These are phyloP conservation scores for Lactifluus piperatus DNA, from an alignment of 768 basidiomycete genomes.

Conservation along the genomic window DNA sequence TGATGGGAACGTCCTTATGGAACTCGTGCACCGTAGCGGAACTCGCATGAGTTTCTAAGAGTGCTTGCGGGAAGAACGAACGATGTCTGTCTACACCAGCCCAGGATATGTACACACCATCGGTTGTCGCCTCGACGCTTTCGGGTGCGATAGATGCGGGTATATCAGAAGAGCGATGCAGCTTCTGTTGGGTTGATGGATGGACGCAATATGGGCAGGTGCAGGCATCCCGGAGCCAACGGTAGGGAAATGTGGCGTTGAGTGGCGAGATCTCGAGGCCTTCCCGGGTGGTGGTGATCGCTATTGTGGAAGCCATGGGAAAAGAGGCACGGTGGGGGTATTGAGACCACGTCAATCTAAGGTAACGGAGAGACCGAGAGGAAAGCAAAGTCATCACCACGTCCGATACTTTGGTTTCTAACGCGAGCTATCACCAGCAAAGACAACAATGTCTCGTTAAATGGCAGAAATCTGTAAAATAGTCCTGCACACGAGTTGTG, in stretches of 20 bases:
- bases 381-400: not conserved
- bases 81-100: constrained; percentile 40
- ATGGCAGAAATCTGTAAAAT: too few species aligned
- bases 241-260: constrained; percentile 45
- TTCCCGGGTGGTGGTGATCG: not conserved
- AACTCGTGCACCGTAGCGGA: constrained; percentile 30
- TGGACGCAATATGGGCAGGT: constrained; percentile 66
- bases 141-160: constrained; percentile 40
- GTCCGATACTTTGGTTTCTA: not conserved
- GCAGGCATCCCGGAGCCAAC: constrained; percentile 85
- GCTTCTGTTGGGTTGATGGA: constrained; percentile 68
- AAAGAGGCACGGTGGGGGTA: not conserved
- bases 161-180: constrained; percentile 62
- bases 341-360: not conserved
- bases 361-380: not conserved
- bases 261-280: constrained; percentile 25
- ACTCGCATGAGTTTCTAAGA: constrained; percentile 43
- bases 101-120: constrained; percentile 49
- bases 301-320: not conserved
- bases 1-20: constrained; percentile 35
- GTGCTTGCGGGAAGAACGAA: constrained; percentile 43
- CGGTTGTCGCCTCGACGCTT: constrained; percentile 31
- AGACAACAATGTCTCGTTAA: not conserved
- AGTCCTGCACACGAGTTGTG: too few species aligned
- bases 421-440: not conserved